A percentile compares a stretch with the other conserved stretches of the same genome.
Evolutionary conservation across 2,329 filamentous ascomycete species (phyloP).

Genomic region (Fusarium sp.): DNA sequence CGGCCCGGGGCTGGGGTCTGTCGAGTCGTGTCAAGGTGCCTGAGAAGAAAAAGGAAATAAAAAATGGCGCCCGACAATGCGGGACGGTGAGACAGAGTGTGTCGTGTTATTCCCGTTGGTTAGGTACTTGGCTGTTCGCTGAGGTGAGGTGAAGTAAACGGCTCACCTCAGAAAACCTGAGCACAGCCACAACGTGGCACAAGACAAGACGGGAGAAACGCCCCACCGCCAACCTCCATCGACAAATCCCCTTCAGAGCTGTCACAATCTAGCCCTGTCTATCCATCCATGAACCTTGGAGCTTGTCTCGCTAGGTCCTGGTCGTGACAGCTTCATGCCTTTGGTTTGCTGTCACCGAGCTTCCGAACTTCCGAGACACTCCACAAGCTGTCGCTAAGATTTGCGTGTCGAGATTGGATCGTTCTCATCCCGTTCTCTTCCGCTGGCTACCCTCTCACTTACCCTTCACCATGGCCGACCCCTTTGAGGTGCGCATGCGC

Average conservation of each 20-base stretch:
- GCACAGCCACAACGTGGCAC: conserved; percentile 37
- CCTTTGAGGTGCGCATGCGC: conserved; percentile 98
- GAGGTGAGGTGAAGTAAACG: not conserved
- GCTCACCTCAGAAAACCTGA: conserved; percentile 8
- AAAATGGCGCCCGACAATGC: conserved; percentile 4
- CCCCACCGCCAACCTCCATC: conserved; percentile 39
- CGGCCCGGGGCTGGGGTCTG: conserved; percentile 21
- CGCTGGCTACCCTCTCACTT: not conserved
- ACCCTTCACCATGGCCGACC: conserved; percentile 71
- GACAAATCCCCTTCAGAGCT: conserved; percentile 28
- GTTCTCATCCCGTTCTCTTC: not conserved
- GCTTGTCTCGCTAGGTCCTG: conserved; percentile 16
- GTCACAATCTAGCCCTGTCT: conserved; percentile 21
- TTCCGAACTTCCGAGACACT: conserved; percentile 23
- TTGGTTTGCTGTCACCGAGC: conserved; percentile 13
- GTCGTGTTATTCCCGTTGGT: conserved; percentile 25
- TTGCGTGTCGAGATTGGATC: conserved; percentile 3
- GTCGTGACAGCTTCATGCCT: conserved; percentile 33
- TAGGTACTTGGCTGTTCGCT: not conserved
- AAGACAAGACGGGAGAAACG: not conserved
- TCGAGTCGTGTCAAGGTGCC: conserved; percentile 6
- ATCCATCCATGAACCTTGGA: conserved; percentile 29
- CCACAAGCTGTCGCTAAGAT: not conserved
- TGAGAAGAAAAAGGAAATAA: not conserved
- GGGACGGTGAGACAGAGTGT: conserved; percentile 12